Conservation (phyloP, 257 asterid genomes). For the Jaltomata sinuosa region DNA sequence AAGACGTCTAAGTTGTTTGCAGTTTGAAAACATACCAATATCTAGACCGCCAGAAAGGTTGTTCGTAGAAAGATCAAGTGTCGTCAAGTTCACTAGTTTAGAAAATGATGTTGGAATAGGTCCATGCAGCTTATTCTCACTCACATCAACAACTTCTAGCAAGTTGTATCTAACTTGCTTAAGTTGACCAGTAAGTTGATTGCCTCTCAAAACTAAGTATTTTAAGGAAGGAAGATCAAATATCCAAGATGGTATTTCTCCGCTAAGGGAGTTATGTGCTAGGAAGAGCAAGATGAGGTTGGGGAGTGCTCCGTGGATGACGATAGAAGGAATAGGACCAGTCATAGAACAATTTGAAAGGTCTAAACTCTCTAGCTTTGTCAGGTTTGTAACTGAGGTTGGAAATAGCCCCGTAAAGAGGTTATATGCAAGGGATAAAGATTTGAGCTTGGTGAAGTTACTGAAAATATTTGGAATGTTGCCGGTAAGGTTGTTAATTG, state of each 20-base stretch:
- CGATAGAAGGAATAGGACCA: not conserved
- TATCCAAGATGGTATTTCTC: constrained; percentile 4
- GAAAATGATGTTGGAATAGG: constrained; percentile 3
- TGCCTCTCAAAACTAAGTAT: not conserved
- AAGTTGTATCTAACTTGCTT: not conserved
- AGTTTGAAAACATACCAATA: constrained; percentile 7
- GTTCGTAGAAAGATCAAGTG: not conserved
- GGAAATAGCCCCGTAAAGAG: not conserved
- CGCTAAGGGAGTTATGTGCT: not conserved
- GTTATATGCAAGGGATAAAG: not conserved
- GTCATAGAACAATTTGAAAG: not conserved
- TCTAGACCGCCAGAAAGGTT: not conserved
- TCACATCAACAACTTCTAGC: not conserved
- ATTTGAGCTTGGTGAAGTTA: not conserved
- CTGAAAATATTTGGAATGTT: not conserved
- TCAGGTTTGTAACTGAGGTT: not conserved
- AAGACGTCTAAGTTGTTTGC: not conserved
- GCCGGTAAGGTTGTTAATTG: constrained; percentile 16
- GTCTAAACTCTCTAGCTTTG: not conserved
- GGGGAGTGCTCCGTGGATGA: not conserved
- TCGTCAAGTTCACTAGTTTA: not conserved
- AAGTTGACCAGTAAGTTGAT: not conserved
- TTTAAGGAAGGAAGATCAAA: not conserved
- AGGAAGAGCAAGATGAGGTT: not conserved
- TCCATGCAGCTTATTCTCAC: not conserved